Evolutionary conservation across 192 early-diverging fungal species (phyloP), one percentile per base, ranked within the genome.

Genomic region (Cladochytrium replicatum): DNA sequence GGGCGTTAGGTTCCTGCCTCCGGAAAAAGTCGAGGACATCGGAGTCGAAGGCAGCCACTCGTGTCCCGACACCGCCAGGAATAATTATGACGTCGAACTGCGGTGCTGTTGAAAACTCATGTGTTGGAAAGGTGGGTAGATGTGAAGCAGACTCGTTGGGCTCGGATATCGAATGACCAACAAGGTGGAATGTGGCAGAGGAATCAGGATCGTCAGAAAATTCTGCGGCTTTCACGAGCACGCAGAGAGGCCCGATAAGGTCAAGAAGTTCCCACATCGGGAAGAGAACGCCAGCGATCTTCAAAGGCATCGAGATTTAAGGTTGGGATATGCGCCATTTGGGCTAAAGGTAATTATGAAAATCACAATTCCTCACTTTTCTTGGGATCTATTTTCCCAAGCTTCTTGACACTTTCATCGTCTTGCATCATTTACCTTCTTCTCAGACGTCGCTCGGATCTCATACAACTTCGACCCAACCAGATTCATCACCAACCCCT

Each of bases 231-330:
- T 62, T 66, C 8, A 37, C 6, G 6, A 66, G 50, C 2, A 66
- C 19, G 9, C 23, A 8, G 30, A 56, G 39, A 13, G 63, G 63
- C 11, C 57, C 63, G 11, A 46, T 41, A 19, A 57, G 7, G 44
- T 66, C 63, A 6, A 60, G 58, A 3, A 57, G 37, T 41, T 64
- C 62, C 55, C 55, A 64, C 2, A 48, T 43, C 6, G 50, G 17
- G 42, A 60, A 60, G 0, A 60, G 26, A 2, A 60, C 15, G 41
- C 46, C 21, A 9, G 8, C 28, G 13, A 1, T n/a, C n/a, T n/a
- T n/a, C n/a, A n/a, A n/a, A n/a, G n/a, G n/a, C n/a, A n/a, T n/a
- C n/a, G n/a, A n/a, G n/a, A n/a, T n/a, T n/a, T n/a, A n/a, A n/a
- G n/a, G n/a, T n/a, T n/a, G n/a, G n/a, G n/a, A n/a, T n/a, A n/a